A percentile compares a stretch with the other conserved stretches of the same genome.
These are phyloP conservation scores for Platanthera guangdongensis DNA, from an alignment of 106 monocot species.

Conservation along the genomic window DNA sequence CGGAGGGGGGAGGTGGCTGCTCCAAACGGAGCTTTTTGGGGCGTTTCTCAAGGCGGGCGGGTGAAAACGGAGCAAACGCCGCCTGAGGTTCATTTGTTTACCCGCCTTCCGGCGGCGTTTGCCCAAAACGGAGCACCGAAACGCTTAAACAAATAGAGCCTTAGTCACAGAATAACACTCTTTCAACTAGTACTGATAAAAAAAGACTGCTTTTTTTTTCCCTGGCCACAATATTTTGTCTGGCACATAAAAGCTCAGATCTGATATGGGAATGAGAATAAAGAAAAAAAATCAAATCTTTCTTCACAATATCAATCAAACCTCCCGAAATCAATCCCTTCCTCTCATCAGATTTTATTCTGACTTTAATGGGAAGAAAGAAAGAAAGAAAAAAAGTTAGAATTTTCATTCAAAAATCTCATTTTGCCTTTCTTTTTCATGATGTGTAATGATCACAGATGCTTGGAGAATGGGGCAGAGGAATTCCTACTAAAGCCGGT, in stretches of 20 bases:
- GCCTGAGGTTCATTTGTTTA: no score
- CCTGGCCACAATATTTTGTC: background rate
- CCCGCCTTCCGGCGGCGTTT: no score
- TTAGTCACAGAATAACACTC: no score
- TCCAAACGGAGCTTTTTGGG: no score
- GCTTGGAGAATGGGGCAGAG: constrained; percentile 85
- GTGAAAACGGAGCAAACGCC: no score
- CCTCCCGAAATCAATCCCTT: constrained; percentile 32
- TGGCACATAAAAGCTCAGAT: background rate
- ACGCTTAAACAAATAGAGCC: no score
- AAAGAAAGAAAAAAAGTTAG: background rate
- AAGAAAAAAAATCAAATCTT: constrained; percentile 1
- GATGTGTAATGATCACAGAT: constrained; percentile 36
- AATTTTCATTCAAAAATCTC: background rate
- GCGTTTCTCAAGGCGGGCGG: no score
- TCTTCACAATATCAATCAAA: constrained; percentile 12
- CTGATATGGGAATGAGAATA: background rate
- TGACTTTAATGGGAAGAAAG: background rate
- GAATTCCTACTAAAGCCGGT: constrained; percentile 92
- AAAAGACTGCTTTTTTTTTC: background rate
- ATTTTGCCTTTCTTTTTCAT: background rate
- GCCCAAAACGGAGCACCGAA: no score
- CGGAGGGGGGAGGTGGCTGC: no score
- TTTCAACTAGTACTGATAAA: no score
- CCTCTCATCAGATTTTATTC: constrained; percentile 25